Base-by-base conservation (phyloP, 1,139 yeast genomes). In the Geotrichum australiense region DNA sequence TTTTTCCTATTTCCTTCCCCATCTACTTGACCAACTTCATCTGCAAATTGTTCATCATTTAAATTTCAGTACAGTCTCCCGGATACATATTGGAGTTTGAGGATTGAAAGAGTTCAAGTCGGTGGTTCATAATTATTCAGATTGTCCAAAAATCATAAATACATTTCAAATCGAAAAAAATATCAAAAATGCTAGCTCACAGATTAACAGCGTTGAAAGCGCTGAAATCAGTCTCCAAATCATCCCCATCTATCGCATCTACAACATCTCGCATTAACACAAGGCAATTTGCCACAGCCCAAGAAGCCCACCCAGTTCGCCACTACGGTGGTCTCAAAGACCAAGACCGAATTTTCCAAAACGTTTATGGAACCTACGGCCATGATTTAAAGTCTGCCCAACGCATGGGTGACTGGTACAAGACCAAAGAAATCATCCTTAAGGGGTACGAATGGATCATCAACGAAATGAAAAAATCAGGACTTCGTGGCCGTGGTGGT, bases 391-490 rank as follows among this genome's bases (percentile, higher is more conserved):
- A 80, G 63, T 69, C 80, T 7, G 81, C 93, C 35, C 71, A 73
- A 68, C 74, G 74, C 57, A 80, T 81, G 77, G 94, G 94, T 39
- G 94, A 84, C 63, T 84, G 94, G 94, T 70, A 83, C 66, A 84
- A 84, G 69, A 84, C 94, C 55, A 84, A 84, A 65, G 94, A 84
- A 65, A 77, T 84, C 53, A 62, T 84, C 36, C 67, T 76, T 50
- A 84, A 84, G 64, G 94, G 94, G 41, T 89, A 84, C 62, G 75
- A 76, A 49, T 84, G 94, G 94, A 82, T 83, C 60, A 83, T 83
- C 57, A 84, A 80, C 57, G 93, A 84, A 64, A 78, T 82, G 70
- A 84, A 84, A 63, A 75, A 78, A 58, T 79, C 89, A 7, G 94
- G 94, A 15, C 71, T 84, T 52, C 77, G 94, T 64, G 94, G 94